A percentile compares a stretch with the other conserved stretches of the same genome.
Conservation (phyloP, 495 filamentous ascomycete genomes). For the Copromyces sp. region DNA sequence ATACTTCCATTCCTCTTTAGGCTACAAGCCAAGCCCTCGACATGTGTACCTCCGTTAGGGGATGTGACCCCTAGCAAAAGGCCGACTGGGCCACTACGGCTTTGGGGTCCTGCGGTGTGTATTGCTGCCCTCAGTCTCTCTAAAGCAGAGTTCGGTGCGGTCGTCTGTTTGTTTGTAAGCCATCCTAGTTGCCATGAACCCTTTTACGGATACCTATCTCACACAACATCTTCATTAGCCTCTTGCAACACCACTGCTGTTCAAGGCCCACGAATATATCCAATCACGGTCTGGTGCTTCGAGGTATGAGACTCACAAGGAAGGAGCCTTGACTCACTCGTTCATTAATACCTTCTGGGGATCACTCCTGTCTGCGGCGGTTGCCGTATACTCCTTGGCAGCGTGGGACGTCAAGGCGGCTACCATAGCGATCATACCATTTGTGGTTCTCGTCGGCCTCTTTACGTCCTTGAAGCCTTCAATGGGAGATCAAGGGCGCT, state of each 20-base stretch:
- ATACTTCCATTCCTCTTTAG: not conserved
- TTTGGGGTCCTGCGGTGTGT: not conserved
- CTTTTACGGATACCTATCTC: not conserved
- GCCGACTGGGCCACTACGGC: not conserved
- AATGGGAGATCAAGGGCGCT: not conserved
- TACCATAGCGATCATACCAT: not conserved
- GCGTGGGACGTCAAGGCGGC: not conserved
- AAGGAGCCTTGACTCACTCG: not conserved
- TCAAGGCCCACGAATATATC: not conserved
- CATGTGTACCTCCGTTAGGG: not conserved
- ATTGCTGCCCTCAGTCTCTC: not conserved
- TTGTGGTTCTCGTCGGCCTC: not conserved
- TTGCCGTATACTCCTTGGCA: not conserved
- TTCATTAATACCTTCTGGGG: not conserved
- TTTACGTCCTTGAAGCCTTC: not conserved
- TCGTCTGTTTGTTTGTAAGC: not conserved
- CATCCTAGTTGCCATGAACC: not conserved
- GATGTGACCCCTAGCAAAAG: not conserved
- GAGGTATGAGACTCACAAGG: not conserved
- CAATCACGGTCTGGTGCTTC: not conserved
- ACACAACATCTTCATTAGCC: not conserved
- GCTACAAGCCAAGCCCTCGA: not conserved
- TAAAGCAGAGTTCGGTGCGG: not conserved
- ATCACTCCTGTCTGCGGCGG: not conserved
- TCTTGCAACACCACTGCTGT: not conserved